Conservation (phyloP, 345 rosid genomes). For the Salix udensis region DNA sequence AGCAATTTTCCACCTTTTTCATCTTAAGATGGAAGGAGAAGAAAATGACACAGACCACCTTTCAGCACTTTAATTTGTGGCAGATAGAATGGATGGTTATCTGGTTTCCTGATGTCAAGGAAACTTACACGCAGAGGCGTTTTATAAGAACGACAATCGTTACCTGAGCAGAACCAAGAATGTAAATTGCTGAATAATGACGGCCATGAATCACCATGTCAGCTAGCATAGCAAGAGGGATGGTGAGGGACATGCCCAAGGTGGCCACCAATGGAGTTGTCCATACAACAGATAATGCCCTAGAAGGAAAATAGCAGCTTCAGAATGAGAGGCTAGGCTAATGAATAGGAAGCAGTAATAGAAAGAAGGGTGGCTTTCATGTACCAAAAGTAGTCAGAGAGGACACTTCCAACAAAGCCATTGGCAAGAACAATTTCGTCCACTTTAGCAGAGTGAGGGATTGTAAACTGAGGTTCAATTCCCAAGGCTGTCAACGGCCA, state of each 20-base stretch:
- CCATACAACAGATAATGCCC: slow-evolving; percentile 86
- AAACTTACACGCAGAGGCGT: not conserved
- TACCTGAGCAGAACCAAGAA: slow-evolving; percentile 77
- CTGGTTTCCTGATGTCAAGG: not conserved
- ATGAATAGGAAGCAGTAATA: not conserved
- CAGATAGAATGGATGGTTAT: not conserved
- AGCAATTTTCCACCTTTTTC: not conserved
- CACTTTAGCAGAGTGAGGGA: slow-evolving; percentile 85
- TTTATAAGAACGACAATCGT: not conserved
- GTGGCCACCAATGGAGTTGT: slow-evolving; percentile 85
- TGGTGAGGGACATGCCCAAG: slow-evolving; percentile 80
- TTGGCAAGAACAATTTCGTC: slow-evolving; percentile 96
- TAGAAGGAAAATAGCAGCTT: slow-evolving; percentile 8
- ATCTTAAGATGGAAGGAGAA: not conserved
- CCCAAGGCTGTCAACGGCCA: slow-evolving; percentile 97
- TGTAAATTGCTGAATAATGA: slow-evolving; percentile 71
- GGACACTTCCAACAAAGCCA: slow-evolving; percentile 92
- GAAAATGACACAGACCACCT: not conserved
- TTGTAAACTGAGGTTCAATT: slow-evolving; percentile 89
- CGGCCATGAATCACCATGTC: slow-evolving; percentile 82
- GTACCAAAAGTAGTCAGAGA: slow-evolving; percentile 94
- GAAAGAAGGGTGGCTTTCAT: slow-evolving; percentile 3
- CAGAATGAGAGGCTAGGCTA: not conserved
- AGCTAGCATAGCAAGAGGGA: slow-evolving; percentile 83
- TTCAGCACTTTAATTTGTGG: not conserved